phyloP scores from a whole-genome alignment of 2,329 filamentous ascomycete genomes.

The Podosphaera fusca region DNA sequence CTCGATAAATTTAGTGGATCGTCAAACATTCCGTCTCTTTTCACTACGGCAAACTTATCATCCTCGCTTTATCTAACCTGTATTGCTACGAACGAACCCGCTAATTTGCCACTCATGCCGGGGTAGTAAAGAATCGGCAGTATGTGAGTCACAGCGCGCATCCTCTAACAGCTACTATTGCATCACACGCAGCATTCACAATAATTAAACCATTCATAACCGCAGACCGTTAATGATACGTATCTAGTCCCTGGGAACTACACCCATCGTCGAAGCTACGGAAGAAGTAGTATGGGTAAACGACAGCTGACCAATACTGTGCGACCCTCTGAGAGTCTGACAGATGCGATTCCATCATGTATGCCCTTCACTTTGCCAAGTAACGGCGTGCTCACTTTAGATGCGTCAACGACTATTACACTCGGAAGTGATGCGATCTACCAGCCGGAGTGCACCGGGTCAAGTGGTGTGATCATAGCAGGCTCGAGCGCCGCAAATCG shows the following conservation, averaged over 20 bases:
- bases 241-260: not conserved
- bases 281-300: constrained; percentile 8
- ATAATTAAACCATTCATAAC: no score
- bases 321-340: constrained; percentile 16
- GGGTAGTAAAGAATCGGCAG: no score
- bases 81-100: no score
- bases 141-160: no score
- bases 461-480: constrained; percentile 13
- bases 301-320: constrained; percentile 13
- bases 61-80: no score
- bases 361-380: constrained; percentile 38
- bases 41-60: no score
- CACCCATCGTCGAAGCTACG: not conserved
- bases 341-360: constrained; percentile 24
- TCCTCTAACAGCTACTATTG: no score
- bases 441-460: constrained; percentile 23
- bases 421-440: constrained; percentile 26
- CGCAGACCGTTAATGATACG: no score
- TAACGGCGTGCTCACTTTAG: constrained; percentile 24
- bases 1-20: no score
- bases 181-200: no score
- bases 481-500: constrained; percentile 6
- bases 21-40: no score
- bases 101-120: no score
- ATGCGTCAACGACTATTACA: constrained; percentile 18